Evolutionary conservation across 2,329 filamentous ascomycete species (phyloP).

Genomic region (Chrysoporthe austroafricana): DNA sequence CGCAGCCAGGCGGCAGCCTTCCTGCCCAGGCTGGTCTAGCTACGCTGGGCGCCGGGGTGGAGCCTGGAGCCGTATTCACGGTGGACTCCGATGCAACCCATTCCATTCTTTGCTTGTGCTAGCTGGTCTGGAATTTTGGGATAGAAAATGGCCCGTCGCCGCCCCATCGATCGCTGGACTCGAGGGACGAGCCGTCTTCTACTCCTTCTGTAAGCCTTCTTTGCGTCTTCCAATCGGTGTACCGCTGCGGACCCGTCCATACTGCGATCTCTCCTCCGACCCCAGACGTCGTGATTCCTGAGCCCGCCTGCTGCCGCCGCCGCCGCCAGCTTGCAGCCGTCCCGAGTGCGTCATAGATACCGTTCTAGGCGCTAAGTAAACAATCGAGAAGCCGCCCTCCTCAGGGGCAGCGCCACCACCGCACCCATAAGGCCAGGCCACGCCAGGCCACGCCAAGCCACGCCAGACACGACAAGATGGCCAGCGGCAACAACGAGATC

Average conservation of each 20-base stretch:
- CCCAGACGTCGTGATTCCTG: neutral
- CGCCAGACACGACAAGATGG: conserved; percentile 16
- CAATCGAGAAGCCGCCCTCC: neutral
- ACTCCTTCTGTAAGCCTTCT: neutral
- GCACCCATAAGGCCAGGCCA: neutral
- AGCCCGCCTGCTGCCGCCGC: too few species aligned
- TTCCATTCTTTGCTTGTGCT: neutral
- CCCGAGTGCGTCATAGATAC: neutral
- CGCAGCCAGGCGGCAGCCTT: neutral
- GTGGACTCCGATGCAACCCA: neutral
- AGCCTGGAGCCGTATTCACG: neutral
- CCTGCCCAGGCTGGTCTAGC: neutral
- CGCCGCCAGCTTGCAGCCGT: neutral
- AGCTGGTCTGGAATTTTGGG: neutral
- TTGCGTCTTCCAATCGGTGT: neutral
- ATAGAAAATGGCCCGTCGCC: neutral
- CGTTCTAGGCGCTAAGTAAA: neutral
- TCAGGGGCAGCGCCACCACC: neutral
- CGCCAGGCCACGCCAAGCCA: conserved; percentile 1
- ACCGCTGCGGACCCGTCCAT: too few species aligned
- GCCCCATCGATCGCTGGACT: neutral
- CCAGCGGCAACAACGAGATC: conserved; percentile 52
- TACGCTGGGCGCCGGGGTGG: neutral
- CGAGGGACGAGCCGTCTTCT: neutral
- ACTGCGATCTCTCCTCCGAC: neutral